These are phyloP conservation scores for Chloris gayana DNA, from an alignment of 176 grass and related monocot genomes.

Conservation along the genomic window DNA sequence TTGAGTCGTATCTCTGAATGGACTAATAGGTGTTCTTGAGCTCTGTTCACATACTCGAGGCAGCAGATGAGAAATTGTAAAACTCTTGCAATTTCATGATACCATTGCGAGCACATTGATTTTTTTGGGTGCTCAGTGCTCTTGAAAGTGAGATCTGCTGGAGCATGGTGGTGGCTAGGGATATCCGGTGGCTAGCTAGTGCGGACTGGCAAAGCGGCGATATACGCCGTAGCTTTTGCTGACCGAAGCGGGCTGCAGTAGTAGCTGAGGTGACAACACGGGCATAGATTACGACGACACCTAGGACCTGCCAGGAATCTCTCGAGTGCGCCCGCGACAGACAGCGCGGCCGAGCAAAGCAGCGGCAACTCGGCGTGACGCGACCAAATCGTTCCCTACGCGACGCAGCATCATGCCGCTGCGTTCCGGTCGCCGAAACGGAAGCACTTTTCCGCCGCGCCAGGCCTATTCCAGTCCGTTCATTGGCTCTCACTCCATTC, in stretches of 20 bases:
- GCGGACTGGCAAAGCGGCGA: constrained; percentile 13
- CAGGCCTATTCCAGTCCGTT: no score
- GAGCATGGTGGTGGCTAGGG: background rate
- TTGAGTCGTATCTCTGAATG: background rate
- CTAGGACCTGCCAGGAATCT: constrained; percentile 47
- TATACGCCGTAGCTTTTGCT: constrained; percentile 12
- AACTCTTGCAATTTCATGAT: background rate
- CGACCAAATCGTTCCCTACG: constrained; percentile 46
- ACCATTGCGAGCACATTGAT: background rate
- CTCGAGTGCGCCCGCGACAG: constrained; percentile 32
- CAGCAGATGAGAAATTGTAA: no score
- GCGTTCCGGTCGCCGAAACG: constrained; percentile 37
- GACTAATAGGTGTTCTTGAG: background rate
- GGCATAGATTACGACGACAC: constrained; percentile 27
- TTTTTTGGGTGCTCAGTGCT: background rate
- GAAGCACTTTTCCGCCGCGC: constrained; percentile 12
- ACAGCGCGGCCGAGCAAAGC: constrained; percentile 50
- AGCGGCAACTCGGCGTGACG: constrained; percentile 55
- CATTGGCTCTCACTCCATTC: background rate
- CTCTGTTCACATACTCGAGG: background rate
- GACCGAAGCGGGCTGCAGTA: background rate
- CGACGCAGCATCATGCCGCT: background rate
- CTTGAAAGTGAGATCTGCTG: background rate
- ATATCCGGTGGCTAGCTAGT: no score
- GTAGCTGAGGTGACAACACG: constrained; percentile 51